phyloP scores from a whole-genome alignment of 129 eudicot genomes.

The Cynara cardunculus region DNA sequence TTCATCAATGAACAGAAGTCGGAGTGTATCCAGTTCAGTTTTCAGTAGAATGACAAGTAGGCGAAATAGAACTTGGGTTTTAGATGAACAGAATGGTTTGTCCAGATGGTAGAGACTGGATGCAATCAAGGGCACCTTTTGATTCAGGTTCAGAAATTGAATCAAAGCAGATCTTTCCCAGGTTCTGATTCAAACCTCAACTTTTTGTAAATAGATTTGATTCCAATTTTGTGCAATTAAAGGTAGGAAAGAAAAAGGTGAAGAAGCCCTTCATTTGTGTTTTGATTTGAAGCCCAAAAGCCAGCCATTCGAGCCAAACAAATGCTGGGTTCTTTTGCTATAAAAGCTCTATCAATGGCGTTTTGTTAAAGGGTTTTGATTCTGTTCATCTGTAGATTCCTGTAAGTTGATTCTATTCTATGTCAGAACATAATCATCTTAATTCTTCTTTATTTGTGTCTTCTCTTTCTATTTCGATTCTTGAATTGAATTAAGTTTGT shows the following conservation, averaged over 20 bases:
- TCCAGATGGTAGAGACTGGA: slow-evolving; percentile 34
- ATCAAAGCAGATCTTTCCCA: neutral
- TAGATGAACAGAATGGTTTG: slow-evolving; percentile 27
- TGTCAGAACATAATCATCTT: slow-evolving; percentile 17
- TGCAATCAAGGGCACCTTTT: neutral
- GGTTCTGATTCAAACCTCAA: slow-evolving; percentile 10
- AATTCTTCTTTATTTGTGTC: neutral
- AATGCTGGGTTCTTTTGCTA: neutral
- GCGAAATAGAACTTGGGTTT: slow-evolving; percentile 37
- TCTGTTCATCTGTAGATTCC: neutral
- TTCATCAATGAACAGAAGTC: slow-evolving; percentile 28
- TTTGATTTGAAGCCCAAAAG: neutral
- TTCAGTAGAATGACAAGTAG: slow-evolving; percentile 43
- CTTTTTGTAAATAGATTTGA: slow-evolving; percentile 19
- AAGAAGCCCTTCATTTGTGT: neutral
- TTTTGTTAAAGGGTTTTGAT: neutral
- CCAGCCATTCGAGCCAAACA: neutral
- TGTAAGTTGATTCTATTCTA: slow-evolving; percentile 1
- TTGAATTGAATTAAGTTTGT: slow-evolving; percentile 1
- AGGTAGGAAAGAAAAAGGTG: neutral
- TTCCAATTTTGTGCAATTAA: slow-evolving; percentile 12
- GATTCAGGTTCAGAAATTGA: neutral
- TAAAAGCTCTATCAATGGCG: slow-evolving; percentile 2
- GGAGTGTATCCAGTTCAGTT: slow-evolving; percentile 35
- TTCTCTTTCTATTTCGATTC: neutral